Conservation (phyloP, 768 basidiomycete genomes). For the Trametes cingulata region DNA sequence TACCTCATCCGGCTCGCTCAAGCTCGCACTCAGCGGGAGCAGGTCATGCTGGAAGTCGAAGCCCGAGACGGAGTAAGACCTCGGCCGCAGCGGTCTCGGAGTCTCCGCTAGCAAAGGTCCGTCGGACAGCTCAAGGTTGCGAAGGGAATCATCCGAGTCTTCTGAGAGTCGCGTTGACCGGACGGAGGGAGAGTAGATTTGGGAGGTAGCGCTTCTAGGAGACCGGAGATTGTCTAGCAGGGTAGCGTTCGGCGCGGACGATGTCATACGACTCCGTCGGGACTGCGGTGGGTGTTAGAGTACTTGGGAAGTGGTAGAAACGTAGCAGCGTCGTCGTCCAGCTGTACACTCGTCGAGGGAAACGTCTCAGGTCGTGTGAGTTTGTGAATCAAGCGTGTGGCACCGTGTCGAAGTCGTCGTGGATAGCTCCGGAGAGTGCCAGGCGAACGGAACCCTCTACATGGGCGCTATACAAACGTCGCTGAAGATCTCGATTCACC, state of each 20-base stretch:
- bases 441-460: no score
- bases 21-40: constrained; percentile 73
- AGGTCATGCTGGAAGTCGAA: constrained; percentile 81
- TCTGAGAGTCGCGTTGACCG: constrained; percentile 45
- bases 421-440: not conserved
- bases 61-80: constrained; percentile 70
- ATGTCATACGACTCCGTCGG: constrained; percentile 20
- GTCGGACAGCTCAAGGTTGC: constrained; percentile 76
- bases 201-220: constrained; percentile 32
- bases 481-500: no score
- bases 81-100: constrained; percentile 30
- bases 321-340: no score
- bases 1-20: constrained; percentile 65
- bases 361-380: not conserved
- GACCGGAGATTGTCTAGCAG: constrained; percentile 44
- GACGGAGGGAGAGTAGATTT: constrained; percentile 37
- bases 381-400: not conserved
- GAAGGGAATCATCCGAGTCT: constrained; percentile 71
- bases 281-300: not conserved
- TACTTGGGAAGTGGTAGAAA: no score
- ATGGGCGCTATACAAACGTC: no score
- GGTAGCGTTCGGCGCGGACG: constrained; percentile 16
- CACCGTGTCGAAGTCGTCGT: not conserved
- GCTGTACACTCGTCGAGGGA: not conserved
- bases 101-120: constrained; percentile 46